Evolutionary conservation across 2,329 filamentous ascomycete species (phyloP).

Genomic region (Hawksworthiomyces lignivorus): DNA sequence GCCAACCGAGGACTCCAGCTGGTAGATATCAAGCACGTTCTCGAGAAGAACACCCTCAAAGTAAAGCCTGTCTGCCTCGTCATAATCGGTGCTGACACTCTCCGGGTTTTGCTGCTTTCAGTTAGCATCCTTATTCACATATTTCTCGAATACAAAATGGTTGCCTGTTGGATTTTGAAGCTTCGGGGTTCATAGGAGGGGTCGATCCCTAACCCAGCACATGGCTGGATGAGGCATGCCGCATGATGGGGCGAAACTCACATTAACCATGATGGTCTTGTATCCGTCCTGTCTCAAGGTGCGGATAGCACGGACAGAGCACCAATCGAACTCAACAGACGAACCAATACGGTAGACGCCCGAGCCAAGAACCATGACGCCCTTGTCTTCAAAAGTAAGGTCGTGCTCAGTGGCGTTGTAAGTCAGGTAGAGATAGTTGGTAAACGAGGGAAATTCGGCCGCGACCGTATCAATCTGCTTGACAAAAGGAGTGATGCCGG

Average conservation of each 20-base stretch:
- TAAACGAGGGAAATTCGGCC: slow-evolving; percentile 88
- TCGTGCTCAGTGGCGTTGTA: slow-evolving; percentile 90
- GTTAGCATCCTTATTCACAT: too few relatives aligned
- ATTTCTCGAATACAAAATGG: too few relatives aligned
- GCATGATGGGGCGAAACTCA: slow-evolving; percentile 14
- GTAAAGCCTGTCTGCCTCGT: slow-evolving; percentile 89
- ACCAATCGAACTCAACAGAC: slow-evolving; percentile 99
- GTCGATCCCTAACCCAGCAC: too few relatives aligned
- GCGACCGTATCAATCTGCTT: slow-evolving; percentile 99
- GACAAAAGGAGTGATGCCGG: slow-evolving; percentile 78
- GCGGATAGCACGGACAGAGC: slow-evolving; percentile 86
- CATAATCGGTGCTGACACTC: slow-evolving; percentile 83
- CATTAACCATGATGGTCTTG: slow-evolving; percentile 94
- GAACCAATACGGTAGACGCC: slow-evolving; percentile 96
- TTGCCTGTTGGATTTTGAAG: too few relatives aligned
- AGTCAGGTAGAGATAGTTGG: slow-evolving; percentile 94
- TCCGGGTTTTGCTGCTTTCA: too few relatives aligned
- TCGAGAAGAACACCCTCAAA: slow-evolving; percentile 94
- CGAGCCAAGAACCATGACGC: slow-evolving; percentile 92
- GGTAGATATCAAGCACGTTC: slow-evolving; percentile 87
- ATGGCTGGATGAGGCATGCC: too few relatives aligned
- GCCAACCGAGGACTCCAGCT: slow-evolving; percentile 73
- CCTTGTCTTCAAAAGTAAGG: slow-evolving; percentile 76
- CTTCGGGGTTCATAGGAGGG: too few relatives aligned
- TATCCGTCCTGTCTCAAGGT: slow-evolving; percentile 75